Percentiles rank a stretch among this genome's conserved stretches.
phyloP scores from a whole-genome alignment of 2,329 filamentous ascomycete genomes.

The Tricladium varicosporioides region DNA sequence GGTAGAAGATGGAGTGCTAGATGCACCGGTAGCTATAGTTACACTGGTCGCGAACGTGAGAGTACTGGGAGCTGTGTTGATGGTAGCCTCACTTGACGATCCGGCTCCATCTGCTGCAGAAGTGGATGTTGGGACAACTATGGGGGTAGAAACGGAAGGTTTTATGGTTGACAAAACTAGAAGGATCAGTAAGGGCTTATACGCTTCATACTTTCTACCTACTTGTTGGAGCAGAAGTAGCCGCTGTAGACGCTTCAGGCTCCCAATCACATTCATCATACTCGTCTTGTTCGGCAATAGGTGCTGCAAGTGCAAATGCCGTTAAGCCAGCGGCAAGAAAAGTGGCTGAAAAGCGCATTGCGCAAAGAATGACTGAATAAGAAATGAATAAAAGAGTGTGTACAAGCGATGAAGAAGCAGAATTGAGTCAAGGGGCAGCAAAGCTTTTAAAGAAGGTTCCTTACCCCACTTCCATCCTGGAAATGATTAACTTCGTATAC shows the following conservation, averaged over 20 bases:
- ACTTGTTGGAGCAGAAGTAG: too few species aligned
- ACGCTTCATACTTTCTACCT: too few species aligned
- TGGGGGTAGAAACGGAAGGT: not conserved
- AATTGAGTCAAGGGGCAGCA: not conserved
- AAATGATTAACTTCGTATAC: not conserved
- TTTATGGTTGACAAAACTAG: too few species aligned
- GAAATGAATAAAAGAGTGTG: not conserved
- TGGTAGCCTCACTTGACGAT: not conserved
- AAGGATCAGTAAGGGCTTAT: too few species aligned
- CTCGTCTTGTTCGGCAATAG: not conserved
- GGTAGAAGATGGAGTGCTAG: too few species aligned
- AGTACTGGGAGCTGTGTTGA: not conserved
- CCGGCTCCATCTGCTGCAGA: not conserved
- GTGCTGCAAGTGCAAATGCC: not conserved
- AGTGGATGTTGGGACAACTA: not conserved
- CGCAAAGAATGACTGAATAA: not conserved
- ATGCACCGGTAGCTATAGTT: not conserved
- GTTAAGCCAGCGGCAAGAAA: not conserved
- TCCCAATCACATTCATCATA: not conserved
- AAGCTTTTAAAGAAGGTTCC: not conserved
- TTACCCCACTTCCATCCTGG: not conserved
- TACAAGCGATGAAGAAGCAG: not conserved
- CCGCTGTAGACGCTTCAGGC: not conserved
- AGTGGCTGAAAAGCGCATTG: not conserved
- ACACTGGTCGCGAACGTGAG: not conserved